phyloP scores from a whole-genome alignment of 179 eudicot genomes.

The Silene vulgaris region DNA sequence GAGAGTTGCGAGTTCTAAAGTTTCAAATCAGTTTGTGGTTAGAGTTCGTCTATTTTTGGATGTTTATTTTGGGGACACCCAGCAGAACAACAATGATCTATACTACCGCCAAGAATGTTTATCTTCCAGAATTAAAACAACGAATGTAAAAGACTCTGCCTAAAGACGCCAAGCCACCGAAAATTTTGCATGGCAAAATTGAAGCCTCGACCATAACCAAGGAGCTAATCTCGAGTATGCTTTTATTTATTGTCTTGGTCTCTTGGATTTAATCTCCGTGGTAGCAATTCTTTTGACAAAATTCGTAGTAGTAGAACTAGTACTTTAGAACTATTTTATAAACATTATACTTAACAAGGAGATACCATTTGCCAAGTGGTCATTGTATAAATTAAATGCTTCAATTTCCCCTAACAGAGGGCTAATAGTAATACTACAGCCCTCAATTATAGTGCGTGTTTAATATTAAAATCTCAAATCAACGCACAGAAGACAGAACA shows the following conservation, averaged over 20 bases:
- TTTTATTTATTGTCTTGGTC: constrained; percentile 4
- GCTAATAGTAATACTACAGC: too few species aligned
- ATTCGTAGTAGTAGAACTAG: too few species aligned
- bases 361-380: neutral
- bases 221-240: neutral
- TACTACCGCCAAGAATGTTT: neutral
- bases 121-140: neutral
- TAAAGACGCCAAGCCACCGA: neutral
- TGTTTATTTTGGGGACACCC: neutral
- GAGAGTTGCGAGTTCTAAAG: neutral
- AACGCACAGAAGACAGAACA: neutral
- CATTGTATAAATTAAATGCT: neutral
- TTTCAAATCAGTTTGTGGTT: neutral
- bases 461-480: neutral
- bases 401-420: too few species aligned
- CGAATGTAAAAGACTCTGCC: neutral
- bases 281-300: neutral
- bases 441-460: too few species aligned
- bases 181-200: neutral
- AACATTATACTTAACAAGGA: neutral
- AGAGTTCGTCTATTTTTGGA: neutral
- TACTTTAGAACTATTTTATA: too few species aligned
- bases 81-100: neutral
- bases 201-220: neutral
- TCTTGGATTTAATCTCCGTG: too few species aligned